phyloP scores from a whole-genome alignment of 306 rosid genomes.

The Acacia crassicarpa region DNA sequence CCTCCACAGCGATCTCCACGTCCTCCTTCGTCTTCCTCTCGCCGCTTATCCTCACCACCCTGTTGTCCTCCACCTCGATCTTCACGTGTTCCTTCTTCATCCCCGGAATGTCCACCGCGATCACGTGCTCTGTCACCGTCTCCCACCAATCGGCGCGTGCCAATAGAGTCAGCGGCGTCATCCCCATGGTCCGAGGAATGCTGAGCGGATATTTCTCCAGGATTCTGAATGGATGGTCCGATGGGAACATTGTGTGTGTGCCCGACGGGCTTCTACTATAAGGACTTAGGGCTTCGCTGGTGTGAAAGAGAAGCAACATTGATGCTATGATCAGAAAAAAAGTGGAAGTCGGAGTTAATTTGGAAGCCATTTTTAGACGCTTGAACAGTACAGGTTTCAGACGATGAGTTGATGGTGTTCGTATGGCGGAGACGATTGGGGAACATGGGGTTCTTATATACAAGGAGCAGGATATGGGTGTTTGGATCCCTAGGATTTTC shows the following conservation, averaged over 20 bases:
- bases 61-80: constrained; percentile 49
- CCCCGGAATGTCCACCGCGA: constrained; percentile 43
- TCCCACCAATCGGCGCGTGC: constrained; percentile 61
- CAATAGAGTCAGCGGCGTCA: constrained; percentile 33
- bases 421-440: too few species aligned
- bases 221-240: constrained; percentile 49
- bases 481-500: constrained; percentile 22
- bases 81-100: constrained; percentile 42
- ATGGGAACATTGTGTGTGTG: constrained; percentile 25
- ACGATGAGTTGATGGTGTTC: too few species aligned
- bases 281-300: constrained; percentile 35
- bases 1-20: constrained; percentile 11
- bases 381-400: too few species aligned
- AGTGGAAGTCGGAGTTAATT: background rate
- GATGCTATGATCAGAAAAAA: background rate
- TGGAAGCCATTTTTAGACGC: background rate
- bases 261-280: constrained; percentile 42
- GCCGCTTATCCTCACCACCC: constrained; percentile 46
- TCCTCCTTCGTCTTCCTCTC: constrained; percentile 30
- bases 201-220: constrained; percentile 42
- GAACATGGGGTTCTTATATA: background rate
- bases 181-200: constrained; percentile 28
- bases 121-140: constrained; percentile 33
- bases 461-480: background rate
- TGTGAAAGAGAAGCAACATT: background rate